Percentiles rank a stretch among this genome's conserved stretches.
Evolutionary conservation across 305 asterid genomes (phyloP).

Genomic region (Stenogyne calaminthoides): DNA sequence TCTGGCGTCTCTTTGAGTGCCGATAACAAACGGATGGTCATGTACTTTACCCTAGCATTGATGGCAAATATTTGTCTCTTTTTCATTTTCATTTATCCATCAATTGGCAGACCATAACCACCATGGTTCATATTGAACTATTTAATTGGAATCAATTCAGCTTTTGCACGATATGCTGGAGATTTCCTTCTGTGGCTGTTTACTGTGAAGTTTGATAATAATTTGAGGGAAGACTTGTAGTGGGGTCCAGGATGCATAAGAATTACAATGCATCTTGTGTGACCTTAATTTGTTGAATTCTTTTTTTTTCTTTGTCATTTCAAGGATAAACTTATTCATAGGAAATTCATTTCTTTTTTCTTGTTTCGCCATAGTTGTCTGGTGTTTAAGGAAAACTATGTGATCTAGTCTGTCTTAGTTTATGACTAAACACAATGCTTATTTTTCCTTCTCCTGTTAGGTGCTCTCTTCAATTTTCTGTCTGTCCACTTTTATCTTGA

Average conservation of each 20-base stretch:
- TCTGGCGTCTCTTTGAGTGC: not conserved
- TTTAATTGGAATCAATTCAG: not conserved
- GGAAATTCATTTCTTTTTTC: not conserved
- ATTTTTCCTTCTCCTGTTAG: not conserved
- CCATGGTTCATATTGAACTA: not conserved
- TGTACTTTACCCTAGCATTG: not conserved
- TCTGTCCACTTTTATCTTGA: no score
- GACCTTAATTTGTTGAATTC: no score
- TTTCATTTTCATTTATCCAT: not conserved
- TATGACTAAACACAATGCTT: not conserved
- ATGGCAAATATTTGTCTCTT: not conserved
- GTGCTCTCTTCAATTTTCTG: not conserved
- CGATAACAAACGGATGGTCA: not conserved
- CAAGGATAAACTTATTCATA: not conserved
- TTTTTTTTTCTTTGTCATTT: no score
- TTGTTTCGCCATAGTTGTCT: not conserved
- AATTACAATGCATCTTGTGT: not conserved
- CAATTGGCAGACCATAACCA: not conserved
- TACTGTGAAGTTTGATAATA: not conserved
- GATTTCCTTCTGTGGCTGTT: not conserved
- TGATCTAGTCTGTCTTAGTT: not conserved
- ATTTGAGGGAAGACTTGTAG: not conserved
- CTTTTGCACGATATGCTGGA: not conserved
- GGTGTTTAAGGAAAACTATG: conserved; percentile 7
- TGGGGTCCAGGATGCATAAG: not conserved